Base-by-base conservation (phyloP, 2,329 filamentous ascomycete genomes). In the Alternaria postmessia region DNA sequence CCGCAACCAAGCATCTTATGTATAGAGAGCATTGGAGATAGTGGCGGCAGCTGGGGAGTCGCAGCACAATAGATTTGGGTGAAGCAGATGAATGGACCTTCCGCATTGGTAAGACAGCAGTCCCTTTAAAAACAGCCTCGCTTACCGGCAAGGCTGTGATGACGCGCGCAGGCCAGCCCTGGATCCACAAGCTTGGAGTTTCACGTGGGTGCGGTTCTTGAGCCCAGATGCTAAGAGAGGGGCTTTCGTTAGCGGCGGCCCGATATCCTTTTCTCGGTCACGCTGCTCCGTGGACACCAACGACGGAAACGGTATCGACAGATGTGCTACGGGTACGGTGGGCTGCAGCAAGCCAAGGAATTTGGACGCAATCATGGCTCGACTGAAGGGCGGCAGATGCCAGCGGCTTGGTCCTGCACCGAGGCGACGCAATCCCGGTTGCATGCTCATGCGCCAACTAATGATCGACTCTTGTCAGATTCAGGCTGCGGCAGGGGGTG, bases 151-250 rank as follows among this genome's bases (percentile, higher is more conserved):
- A 53, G 64, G 66, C 47, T 55, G 54, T 66, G 62, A 77, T 75
- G 74, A 75, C 71, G 70, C 71, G 70, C 71, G 73, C 73, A 77
- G 71, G 59, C 58, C 56, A 47, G 44, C 70, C 71, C 68, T 72
- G 69, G 65, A 58, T 65, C 71, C 68, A 69, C 69, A 49, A 28
- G 57, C 54, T 42, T 60, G 54, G 67, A 66, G 69, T 75, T 74
- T 76, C 73, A 75, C 73, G 74, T 77, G 74, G 74, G 70, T 67
- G 61, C 63, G 63, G 68, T 67, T 59, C 56, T 52, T 63, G 57
- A 63, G 65, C 68, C 70, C 59, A 69, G 66, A 66, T 59, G 63
- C 62, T 64, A 63, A 48, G 43, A 56, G 57, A 59, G 71, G 69
- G 73, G 73, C 66, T 64, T 63, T 57, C 59, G 61, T 63, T 69